Conservation (phyloP, 371 early-diverging fungal species). For the Mortierella polycephala region DNA sequence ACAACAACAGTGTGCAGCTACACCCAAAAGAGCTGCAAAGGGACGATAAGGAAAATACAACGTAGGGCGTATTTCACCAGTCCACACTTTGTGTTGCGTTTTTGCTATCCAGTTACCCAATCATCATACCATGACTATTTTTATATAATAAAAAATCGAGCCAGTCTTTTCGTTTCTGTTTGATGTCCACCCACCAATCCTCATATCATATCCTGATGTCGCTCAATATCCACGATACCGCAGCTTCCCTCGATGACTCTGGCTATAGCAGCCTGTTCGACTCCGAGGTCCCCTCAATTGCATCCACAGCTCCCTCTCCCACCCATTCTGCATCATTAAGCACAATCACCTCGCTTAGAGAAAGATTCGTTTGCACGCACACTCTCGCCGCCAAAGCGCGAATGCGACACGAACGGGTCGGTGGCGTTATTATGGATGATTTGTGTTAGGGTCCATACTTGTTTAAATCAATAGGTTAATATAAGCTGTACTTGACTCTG, state of each 20-base stretch:
- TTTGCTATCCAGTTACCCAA: background rate
- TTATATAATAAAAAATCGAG: no score
- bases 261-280: constrained; percentile 18
- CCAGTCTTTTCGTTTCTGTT: background rate
- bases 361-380: constrained; percentile 30
- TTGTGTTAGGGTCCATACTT: background rate
- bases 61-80: background rate
- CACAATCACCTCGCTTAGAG: constrained; percentile 17
- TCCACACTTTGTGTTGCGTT: background rate
- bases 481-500: background rate
- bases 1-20: constrained; percentile 31
- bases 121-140: background rate
- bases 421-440: background rate
- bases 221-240: background rate
- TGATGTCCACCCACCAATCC: background rate
- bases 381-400: constrained; percentile 7
- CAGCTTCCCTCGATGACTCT: constrained; percentile 9
- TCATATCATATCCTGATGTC: background rate
- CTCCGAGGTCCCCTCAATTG: constrained; percentile 14
- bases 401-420: constrained; percentile 24
- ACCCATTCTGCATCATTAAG: background rate
- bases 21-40: constrained; percentile 38
- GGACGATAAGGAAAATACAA: constrained; percentile 22
- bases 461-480: background rate
- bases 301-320: background rate